These are phyloP conservation scores for Fimicolochytrium jonesii DNA, from an alignment of 192 early-diverging fungal genomes.

Conservation along the genomic window DNA sequence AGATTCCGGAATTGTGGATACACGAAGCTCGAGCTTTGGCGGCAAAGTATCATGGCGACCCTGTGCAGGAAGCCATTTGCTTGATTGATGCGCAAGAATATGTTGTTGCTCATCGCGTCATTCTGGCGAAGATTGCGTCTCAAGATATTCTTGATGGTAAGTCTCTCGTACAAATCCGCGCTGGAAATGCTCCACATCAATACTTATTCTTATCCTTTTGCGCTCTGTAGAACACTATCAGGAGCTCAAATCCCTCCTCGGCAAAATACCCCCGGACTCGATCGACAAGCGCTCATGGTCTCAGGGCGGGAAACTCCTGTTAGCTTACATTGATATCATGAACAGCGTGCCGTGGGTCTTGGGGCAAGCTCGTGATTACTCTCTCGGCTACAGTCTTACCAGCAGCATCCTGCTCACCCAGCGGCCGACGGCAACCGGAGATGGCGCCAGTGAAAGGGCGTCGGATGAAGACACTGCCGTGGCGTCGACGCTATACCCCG, in stretches of 20 bases:
- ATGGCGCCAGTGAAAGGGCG: not conserved
- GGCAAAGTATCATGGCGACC: conserved; percentile 35
- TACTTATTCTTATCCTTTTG: conserved; percentile 4
- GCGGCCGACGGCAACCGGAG: not conserved
- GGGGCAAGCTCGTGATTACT: conserved; percentile 8
- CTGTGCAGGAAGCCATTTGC: conserved; percentile 31
- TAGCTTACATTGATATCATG: conserved; percentile 21
- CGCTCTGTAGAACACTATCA: conserved; percentile 11
- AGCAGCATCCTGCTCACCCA: not conserved
- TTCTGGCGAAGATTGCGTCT: conserved; percentile 26
- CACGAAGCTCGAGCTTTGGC: conserved; percentile 50
- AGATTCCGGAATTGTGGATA: conserved; percentile 63
- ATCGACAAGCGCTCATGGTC: conserved; percentile 23
- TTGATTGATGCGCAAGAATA: conserved; percentile 42
- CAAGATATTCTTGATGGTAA: conserved; percentile 31
- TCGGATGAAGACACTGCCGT: not conserved
- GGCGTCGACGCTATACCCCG: not conserved
- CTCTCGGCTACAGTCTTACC: not conserved
- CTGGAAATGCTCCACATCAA: too few relatives aligned
- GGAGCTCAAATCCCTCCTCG: conserved; percentile 9
- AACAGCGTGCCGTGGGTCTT: not conserved
- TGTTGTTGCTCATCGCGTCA: conserved; percentile 29
- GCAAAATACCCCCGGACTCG: not conserved
- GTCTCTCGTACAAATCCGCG: not conserved
- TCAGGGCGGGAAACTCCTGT: conserved; percentile 31